A percentile compares a stretch with the other conserved stretches of the same genome.
phyloP scores from a whole-genome alignment of 768 basidiomycete genomes.

The Mycena leptocephala region DNA sequence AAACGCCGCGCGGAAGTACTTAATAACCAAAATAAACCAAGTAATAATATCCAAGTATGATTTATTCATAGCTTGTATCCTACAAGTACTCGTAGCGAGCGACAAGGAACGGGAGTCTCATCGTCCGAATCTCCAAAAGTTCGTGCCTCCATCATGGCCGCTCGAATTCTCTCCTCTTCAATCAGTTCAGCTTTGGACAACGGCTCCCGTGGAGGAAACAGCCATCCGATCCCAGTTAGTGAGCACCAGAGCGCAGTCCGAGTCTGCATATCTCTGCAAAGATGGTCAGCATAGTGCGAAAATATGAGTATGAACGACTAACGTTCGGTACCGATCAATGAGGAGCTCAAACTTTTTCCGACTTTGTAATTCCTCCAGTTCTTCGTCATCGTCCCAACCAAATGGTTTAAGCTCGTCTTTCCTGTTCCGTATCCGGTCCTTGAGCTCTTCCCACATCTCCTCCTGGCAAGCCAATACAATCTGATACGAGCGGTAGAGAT shows the following conservation, averaged over 20 bases:
- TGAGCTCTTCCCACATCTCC: slow-evolving; percentile 85
- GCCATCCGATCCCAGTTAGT: slow-evolving; percentile 71
- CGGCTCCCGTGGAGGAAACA: slow-evolving; percentile 72
- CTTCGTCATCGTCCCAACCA: slow-evolving; percentile 83
- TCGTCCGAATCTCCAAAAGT: slow-evolving; percentile 63
- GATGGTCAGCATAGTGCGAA: not conserved
- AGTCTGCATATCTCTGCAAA: slow-evolving; percentile 74
- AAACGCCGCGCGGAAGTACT: no score
- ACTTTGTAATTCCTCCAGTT: slow-evolving; percentile 70
- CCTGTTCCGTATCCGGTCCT: slow-evolving; percentile 73
- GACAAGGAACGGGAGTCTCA: slow-evolving; percentile 69
- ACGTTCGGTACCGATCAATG: slow-evolving; percentile 72
- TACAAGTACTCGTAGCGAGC: slow-evolving; percentile 73
- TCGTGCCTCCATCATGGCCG: slow-evolving; percentile 74
- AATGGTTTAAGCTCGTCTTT: slow-evolving; percentile 67
- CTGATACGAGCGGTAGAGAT: slow-evolving; percentile 77
- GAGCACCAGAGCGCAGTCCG: slow-evolving; percentile 79
- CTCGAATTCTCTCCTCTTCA: slow-evolving; percentile 76
- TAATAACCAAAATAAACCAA: no score
- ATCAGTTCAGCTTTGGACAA: slow-evolving; percentile 80
- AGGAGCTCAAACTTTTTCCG: slow-evolving; percentile 74
- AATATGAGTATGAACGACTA: slow-evolving; percentile 39
- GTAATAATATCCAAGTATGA: not conserved
- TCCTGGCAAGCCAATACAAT: slow-evolving; percentile 78
- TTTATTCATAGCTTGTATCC: slow-evolving; percentile 65